phyloP scores from a whole-genome alignment of 192 early-diverging fungal genomes.

The Chytriomyces sp. region DNA sequence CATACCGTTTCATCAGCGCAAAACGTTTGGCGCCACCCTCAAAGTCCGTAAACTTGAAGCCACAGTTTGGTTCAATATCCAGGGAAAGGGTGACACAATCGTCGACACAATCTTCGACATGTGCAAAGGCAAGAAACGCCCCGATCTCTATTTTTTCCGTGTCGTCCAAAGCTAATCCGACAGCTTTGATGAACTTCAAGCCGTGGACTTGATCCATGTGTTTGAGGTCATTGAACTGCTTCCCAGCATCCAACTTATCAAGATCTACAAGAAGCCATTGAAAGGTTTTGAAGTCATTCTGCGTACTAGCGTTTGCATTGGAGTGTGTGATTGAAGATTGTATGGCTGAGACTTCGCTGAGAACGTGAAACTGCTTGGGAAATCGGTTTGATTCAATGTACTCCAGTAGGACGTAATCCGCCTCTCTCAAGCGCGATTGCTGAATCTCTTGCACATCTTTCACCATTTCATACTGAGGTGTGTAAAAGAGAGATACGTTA shows the following conservation, averaged over 20 bases:
- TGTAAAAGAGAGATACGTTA: not conserved
- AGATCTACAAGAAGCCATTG: not conserved
- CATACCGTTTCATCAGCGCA: constrained; percentile 24
- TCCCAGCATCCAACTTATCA: not conserved
- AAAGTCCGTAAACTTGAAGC: constrained; percentile 20
- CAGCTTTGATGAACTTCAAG: not conserved
- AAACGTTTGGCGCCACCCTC: constrained; percentile 4
- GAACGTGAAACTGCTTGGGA: not conserved
- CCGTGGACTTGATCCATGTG: not conserved
- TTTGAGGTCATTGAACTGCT: constrained; percentile 36
- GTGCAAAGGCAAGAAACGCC: constrained; percentile 26
- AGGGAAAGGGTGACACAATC: constrained; percentile 10
- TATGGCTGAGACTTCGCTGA: not conserved
- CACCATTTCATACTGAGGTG: constrained; percentile 33
- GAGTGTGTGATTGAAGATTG: constrained; percentile 2
- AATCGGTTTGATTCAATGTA: not conserved
- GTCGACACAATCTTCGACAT: constrained; percentile 9
- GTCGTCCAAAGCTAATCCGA: not conserved
- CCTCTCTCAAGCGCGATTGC: not conserved
- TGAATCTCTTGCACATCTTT: constrained; percentile 3
- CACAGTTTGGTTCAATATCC: constrained; percentile 3
- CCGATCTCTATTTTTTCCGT: constrained; percentile 16
- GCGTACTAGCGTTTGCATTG: not conserved
- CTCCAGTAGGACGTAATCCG: not conserved
- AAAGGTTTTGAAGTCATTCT: constrained; percentile 3